Conservation (phyloP, 345 rosid species). For the Eutrema yunnanense region DNA sequence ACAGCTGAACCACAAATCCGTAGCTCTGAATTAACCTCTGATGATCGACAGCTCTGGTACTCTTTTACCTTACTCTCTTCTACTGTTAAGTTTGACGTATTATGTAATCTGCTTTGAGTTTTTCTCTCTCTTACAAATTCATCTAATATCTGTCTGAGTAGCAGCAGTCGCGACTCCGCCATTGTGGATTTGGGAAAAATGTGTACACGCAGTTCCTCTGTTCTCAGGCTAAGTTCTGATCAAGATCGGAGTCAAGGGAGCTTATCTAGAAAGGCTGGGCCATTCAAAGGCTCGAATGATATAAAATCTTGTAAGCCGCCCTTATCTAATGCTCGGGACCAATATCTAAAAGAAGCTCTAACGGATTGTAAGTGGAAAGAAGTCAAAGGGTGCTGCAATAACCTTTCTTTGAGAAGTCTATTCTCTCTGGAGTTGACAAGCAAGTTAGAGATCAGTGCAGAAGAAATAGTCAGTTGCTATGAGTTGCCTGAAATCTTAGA, state of each 20-base stretch:
- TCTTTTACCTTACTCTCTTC: constrained; percentile 6
- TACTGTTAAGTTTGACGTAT: constrained; percentile 1
- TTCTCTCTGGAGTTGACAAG: constrained; percentile 51
- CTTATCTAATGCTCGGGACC: background rate
- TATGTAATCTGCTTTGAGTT: constrained; percentile 14
- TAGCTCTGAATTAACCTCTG: constrained; percentile 40
- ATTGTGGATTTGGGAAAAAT: constrained; percentile 59
- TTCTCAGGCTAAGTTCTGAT: constrained; percentile 53
- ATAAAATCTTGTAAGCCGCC: constrained; percentile 3
- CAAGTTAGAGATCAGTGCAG: constrained; percentile 76
- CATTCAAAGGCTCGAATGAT: constrained; percentile 23
- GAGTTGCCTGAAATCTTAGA: constrained; percentile 74
- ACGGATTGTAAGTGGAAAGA: constrained; percentile 23
- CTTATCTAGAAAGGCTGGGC: constrained; percentile 35
- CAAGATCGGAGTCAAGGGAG: constrained; percentile 41
- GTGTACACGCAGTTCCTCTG: constrained; percentile 63
- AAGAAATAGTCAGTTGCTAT: constrained; percentile 82
- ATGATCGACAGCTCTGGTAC: constrained; percentile 53
- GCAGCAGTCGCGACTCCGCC: constrained; percentile 50
- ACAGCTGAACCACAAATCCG: constrained; percentile 42
- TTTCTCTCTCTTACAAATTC: constrained; percentile 18
- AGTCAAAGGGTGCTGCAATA: constrained; percentile 57
- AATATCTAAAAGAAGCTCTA: background rate
- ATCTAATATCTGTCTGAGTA: constrained; percentile 33
- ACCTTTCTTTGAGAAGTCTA: constrained; percentile 47